These are phyloP conservation scores for Serpula lacrymans DNA, from an alignment of 768 basidiomycete genomes.

Conservation along the genomic window DNA sequence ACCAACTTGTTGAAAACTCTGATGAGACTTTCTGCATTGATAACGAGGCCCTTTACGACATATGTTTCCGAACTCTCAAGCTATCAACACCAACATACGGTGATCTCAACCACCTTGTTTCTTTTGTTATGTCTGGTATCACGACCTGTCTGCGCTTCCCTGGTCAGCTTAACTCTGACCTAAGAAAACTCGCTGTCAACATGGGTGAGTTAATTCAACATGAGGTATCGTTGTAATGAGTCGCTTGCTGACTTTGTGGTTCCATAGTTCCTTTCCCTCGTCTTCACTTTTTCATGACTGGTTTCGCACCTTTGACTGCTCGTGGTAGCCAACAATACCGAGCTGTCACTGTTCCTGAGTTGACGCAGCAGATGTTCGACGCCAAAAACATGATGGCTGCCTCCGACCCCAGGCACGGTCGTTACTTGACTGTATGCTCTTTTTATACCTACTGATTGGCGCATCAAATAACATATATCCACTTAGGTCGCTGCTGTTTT, in stretches of 20 bases:
- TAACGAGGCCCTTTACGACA: conserved; percentile 98
- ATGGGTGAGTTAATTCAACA: conserved; percentile 63
- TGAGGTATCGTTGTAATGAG: not conserved
- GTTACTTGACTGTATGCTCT: conserved; percentile 83
- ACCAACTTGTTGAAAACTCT: conserved; percentile 99
- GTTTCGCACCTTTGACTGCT: conserved; percentile 91
- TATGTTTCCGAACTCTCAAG: conserved; percentile 98
- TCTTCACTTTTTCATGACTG: conserved; percentile 99
- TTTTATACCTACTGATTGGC: not conserved
- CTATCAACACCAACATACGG: conserved; percentile 94
- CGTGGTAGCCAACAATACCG: conserved; percentile 95
- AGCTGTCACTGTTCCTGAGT: conserved; percentile 94
- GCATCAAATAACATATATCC: not conserved
- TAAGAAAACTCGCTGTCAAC: conserved; percentile 98
- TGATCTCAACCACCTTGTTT: conserved; percentile 97
- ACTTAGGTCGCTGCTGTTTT: conserved; percentile 85
- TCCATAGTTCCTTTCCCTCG: conserved; percentile 89
- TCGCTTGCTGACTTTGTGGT: conserved; percentile 8
- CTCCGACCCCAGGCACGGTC: conserved; percentile 92
- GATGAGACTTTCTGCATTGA: conserved; percentile 99
- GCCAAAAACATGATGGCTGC: conserved; percentile 99
- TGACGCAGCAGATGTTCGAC: conserved; percentile 99
- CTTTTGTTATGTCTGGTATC: conserved; percentile 97
- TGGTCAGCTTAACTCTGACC: conserved; percentile 98
- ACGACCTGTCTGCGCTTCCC: conserved; percentile 99